Base-by-base conservation (phyloP, 2,329 filamentous ascomycete species). In the Botrytis hyacinthi region DNA sequence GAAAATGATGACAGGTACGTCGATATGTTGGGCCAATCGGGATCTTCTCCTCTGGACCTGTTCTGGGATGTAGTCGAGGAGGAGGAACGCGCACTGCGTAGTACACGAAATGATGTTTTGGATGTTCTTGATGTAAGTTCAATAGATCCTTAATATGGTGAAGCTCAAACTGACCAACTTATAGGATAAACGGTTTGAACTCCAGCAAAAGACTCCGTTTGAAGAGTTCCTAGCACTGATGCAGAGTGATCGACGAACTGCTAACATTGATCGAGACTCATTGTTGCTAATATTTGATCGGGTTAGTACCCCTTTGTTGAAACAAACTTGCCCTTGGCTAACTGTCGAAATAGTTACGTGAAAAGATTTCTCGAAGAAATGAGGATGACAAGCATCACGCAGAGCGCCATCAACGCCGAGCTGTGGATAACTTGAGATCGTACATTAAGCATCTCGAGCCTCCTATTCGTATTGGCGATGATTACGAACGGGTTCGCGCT, bases 11-110 rank as follows among this genome's bases (percentile, higher is more conserved):
- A 91, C 66, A 93, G 95, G 77, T 98, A 97, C 83, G 87, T 86
- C 78, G 90, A 90, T 76, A 94, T 97, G 86, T 88, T 95, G 74
- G 95, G 94, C 70, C 93, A 97, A 80, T 84, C 88, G 74, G 95
- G 95, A 73, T 97, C 95, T 7, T 92, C 90, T 7, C 93, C 96
- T 22, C 87, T 97, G 76, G 94, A 98, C 79, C 86, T 99, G 10
- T 98, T 99, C 84, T 98, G 95, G 94, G 96, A 99, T 81, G 86
- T 95, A 66, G 87, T 98, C 40, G 96, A 98, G 81, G 94, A 97
- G 81, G 94, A 98, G 82, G 95, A 99, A 80, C 90, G 93, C 73
- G 90, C 91, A n/a, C 85, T 98, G 66, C 91, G 95, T 75, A 91
- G 89, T 68, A 91, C 92, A 67, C 88, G 93, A 75, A 97, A 96